These are phyloP conservation scores for Datura wrightii DNA, from an alignment of 257 asterid species.

Conservation along the genomic window DNA sequence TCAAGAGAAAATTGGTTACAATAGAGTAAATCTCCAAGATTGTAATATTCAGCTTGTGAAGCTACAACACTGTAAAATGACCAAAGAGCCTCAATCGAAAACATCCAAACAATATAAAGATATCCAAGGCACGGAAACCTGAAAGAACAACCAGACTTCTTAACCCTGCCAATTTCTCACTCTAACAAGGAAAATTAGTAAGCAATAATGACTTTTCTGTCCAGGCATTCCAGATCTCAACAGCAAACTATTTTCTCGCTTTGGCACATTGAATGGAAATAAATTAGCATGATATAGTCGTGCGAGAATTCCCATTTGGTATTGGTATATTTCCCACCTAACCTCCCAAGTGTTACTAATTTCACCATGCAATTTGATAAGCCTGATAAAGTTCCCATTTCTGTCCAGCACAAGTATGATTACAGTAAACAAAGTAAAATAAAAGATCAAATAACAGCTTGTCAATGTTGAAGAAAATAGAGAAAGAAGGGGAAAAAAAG, in stretches of 20 bases:
- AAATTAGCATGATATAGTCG: not conserved
- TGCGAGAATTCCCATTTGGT: not conserved
- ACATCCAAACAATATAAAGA: constrained; percentile 4
- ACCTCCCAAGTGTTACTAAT: constrained; percentile 12
- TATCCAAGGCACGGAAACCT: not conserved
- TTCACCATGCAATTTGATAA: not conserved
- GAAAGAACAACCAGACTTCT: constrained; percentile 9
- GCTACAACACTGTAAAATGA: not conserved
- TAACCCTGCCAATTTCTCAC: constrained; percentile 5
- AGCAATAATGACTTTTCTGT: not conserved
- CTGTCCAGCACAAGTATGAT: constrained; percentile 20
- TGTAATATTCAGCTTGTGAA: not conserved
- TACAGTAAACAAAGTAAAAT: not conserved
- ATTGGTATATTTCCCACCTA: not conserved
- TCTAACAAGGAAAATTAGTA: not conserved
- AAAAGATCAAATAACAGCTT: not conserved
- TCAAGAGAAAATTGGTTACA: constrained; percentile 15
- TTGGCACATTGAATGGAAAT: not conserved
- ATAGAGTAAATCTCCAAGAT: not conserved
- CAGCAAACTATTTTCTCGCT: constrained; percentile 17
- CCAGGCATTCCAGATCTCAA: not conserved
- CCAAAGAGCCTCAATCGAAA: not conserved
- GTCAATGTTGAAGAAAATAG: not conserved
- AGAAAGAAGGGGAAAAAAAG: not conserved
- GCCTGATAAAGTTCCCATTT: constrained; percentile 20